Conservation (phyloP, 495 filamentous ascomycete genomes). For the Bacidia gigantensis region DNA sequence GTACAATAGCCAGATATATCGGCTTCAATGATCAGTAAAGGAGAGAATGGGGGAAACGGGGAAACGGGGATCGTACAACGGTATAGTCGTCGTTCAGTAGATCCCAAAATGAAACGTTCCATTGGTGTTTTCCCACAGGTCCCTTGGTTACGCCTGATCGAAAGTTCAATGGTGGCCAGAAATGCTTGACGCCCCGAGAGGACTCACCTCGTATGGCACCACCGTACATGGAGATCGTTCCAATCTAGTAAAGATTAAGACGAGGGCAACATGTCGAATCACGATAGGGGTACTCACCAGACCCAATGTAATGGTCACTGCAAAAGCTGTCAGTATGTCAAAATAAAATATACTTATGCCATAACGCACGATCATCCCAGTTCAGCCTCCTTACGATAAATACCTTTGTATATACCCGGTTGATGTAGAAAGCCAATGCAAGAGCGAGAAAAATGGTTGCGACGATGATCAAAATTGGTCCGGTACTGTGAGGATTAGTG, state of each 20-base stretch:
- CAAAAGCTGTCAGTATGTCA: too few relatives aligned
- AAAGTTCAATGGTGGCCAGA: neutral
- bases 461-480: neutral
- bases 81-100: neutral
- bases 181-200: too few relatives aligned
- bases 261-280: too few relatives aligned
- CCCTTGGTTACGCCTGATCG: neutral
- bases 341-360: too few relatives aligned
- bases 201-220: too few relatives aligned
- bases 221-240: too few relatives aligned
- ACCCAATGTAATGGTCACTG: too few relatives aligned
- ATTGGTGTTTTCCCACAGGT: neutral
- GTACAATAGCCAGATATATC: neutral
- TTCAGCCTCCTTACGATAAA: neutral
- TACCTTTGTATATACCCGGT: conserved; percentile 5
- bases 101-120: conserved; percentile 1
- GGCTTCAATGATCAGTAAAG: neutral
- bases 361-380: conserved; percentile 11
- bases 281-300: too few relatives aligned
- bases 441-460: conserved; percentile 3
- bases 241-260: too few relatives aligned
- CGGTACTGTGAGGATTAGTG: neutral
- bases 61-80: too few relatives aligned
- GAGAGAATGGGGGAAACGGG: neutral
- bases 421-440: neutral